phyloP scores from a whole-genome alignment of 768 basidiomycete genomes.

The Leucocoprinus birnbaumii region DNA sequence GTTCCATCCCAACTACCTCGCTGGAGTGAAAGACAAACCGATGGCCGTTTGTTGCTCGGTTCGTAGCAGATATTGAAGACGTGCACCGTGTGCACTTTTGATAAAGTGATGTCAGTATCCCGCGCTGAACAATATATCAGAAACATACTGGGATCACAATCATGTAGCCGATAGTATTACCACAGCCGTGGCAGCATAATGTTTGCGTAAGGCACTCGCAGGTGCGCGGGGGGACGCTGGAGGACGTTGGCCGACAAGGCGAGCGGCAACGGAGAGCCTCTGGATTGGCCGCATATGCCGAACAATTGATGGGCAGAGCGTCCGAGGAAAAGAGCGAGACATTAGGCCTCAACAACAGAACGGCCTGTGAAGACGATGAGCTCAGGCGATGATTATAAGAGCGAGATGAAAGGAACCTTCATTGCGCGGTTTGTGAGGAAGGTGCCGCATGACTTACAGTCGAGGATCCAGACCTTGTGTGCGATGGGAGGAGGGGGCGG shows the following conservation, averaged over 20 bases:
- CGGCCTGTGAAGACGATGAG: conserved; percentile 48
- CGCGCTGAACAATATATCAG: conserved; percentile 1
- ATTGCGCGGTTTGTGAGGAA: conserved; percentile 85
- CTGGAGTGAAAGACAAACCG: conserved; percentile 84
- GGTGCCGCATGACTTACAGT: conserved; percentile 68
- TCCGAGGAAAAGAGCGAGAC: conserved; percentile 85
- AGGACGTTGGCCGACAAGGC: conserved; percentile 31
- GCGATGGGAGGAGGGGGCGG: conserved; percentile 41
- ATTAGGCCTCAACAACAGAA: conserved; percentile 76
- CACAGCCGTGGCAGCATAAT: conserved; percentile 79
- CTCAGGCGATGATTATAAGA: neutral
- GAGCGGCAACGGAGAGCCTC: conserved; percentile 36
- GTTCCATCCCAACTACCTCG: conserved; percentile 61
- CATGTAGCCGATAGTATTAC: conserved; percentile 73
- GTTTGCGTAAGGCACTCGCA: conserved; percentile 87
- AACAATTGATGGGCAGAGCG: conserved; percentile 75
- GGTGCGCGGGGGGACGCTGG: conserved; percentile 43
- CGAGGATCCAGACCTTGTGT: conserved; percentile 80
- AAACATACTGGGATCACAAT: conserved; percentile 61
- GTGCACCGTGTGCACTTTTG: conserved; percentile 68
- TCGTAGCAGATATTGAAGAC: conserved; percentile 60
- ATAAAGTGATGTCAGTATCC: neutral
- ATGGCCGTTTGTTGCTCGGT: conserved; percentile 79
- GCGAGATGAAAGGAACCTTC: conserved; percentile 47
- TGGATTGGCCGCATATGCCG: conserved; percentile 52